phyloP scores from a whole-genome alignment of 305 asterid genomes.

The Fraxinus sp. region DNA sequence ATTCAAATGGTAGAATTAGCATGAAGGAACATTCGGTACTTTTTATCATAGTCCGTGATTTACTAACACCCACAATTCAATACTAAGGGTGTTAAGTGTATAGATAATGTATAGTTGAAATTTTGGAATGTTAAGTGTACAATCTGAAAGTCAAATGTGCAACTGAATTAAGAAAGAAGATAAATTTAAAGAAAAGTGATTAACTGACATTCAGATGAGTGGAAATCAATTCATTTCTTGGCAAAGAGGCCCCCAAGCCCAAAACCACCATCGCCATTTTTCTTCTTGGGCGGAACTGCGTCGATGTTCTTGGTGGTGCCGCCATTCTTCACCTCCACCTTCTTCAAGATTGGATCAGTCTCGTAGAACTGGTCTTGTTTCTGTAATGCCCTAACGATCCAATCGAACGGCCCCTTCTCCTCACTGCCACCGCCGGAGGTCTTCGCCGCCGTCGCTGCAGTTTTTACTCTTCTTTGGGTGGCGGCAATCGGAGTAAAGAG shows the following conservation, averaged over 20 bases:
- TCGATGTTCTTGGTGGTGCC: constrained; percentile 39
- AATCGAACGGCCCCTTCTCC: constrained; percentile 69
- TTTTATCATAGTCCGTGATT: no score
- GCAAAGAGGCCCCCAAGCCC: constrained; percentile 60
- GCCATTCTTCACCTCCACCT: constrained; percentile 51
- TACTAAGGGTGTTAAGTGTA: no score
- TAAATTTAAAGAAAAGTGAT: background rate
- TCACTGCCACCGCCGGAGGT: constrained; percentile 46
- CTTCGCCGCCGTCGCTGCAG: constrained; percentile 61
- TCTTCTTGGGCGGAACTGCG: constrained; percentile 45
- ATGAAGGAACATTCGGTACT: no score
- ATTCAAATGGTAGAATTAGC: no score
- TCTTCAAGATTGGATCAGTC: constrained; percentile 74
- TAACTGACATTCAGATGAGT: background rate
- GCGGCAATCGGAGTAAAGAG: constrained; percentile 50
- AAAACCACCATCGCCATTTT: constrained; percentile 49
- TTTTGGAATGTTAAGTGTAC: background rate
- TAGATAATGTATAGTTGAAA: no score
- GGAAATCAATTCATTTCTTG: constrained; percentile 38
- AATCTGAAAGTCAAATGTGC: background rate
- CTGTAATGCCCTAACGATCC: constrained; percentile 49
- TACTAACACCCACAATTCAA: no score
- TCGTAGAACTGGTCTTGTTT: constrained; percentile 81
- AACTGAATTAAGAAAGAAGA: background rate
- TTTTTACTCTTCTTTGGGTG: constrained; percentile 52